These are phyloP conservation scores for Colletotrichum destructivum DNA, from an alignment of 2,329 filamentous ascomycete genomes.

Conservation along the genomic window DNA sequence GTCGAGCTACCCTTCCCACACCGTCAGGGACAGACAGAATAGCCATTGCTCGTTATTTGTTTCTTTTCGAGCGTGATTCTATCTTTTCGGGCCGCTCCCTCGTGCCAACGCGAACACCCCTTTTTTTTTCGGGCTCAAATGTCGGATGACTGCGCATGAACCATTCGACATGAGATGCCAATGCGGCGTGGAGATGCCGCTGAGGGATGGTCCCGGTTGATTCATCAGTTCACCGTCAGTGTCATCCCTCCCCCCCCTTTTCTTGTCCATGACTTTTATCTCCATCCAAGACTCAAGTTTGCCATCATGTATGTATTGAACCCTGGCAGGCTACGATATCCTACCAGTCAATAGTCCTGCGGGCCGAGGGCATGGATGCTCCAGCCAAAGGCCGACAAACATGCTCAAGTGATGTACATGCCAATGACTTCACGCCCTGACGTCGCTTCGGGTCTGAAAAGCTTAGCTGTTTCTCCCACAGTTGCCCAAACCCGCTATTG, in stretches of 20 bases:
- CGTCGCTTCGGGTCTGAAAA: neutral
- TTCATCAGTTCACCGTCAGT: neutral
- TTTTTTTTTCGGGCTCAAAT: slow-evolving; percentile 8
- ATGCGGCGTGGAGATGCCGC: slow-evolving; percentile 11
- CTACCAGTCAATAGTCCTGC: slow-evolving; percentile 1
- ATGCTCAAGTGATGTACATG: neutral
- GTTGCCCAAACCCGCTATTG: neutral
- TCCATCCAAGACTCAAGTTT: neutral
- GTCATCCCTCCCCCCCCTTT: neutral
- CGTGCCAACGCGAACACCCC: slow-evolving; percentile 16
- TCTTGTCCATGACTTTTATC: neutral
- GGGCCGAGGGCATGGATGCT: neutral
- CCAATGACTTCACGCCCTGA: slow-evolving; percentile 6
- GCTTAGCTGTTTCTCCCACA: neutral
- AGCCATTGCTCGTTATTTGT: neutral
- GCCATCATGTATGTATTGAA: neutral
- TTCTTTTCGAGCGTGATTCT: neutral
- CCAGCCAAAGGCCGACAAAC: neutral
- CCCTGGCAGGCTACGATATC: neutral
- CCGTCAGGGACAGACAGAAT: neutral
- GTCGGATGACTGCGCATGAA: slow-evolving; percentile 30
- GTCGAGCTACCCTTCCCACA: neutral
- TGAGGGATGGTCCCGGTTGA: slow-evolving; percentile 12
- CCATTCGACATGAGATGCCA: slow-evolving; percentile 24
- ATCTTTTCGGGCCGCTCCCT: slow-evolving; percentile 21